These are phyloP conservation scores for Fusarium oligoseptatum DNA, from an alignment of 2,329 filamentous ascomycete genomes.

Conservation along the genomic window DNA sequence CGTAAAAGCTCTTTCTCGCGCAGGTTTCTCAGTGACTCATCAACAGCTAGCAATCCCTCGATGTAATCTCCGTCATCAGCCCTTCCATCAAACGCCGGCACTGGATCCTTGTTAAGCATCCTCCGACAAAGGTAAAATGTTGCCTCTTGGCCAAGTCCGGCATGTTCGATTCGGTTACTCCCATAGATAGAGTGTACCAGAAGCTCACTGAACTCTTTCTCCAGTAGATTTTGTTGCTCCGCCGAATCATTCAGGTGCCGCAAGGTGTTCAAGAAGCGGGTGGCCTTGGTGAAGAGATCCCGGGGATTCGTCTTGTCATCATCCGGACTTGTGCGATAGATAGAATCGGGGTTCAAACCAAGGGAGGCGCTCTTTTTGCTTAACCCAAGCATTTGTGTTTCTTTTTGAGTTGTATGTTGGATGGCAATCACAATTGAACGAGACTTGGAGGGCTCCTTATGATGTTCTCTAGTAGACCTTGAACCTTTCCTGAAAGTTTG, in stretches of 20 bases:
- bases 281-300: not conserved
- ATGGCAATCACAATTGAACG: not conserved
- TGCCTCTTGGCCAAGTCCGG: slow-evolving; percentile 26
- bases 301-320: not conserved
- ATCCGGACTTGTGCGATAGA: not conserved
- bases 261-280: not conserved
- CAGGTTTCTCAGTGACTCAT: not conserved
- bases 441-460: not conserved
- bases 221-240: fast-evolving
- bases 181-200: slow-evolving; percentile 40
- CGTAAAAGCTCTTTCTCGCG: slow-evolving; percentile 12
- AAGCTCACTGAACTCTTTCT: not conserved
- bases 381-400: not conserved
- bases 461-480: not conserved
- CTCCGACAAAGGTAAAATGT: slow-evolving; percentile 35
- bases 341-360: not conserved
- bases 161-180: slow-evolving; percentile 45
- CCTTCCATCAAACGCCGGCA: slow-evolving; percentile 9
- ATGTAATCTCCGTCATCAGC: slow-evolving; percentile 1
- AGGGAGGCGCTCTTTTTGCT: no score
- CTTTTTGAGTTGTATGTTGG: not conserved
- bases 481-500: not conserved
- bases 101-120: slow-evolving; percentile 23
- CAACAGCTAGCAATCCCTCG: not conserved
- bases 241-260: not conserved